Conservation (phyloP, 768 basidiomycete genomes). For the Mycena rosella region DNA sequence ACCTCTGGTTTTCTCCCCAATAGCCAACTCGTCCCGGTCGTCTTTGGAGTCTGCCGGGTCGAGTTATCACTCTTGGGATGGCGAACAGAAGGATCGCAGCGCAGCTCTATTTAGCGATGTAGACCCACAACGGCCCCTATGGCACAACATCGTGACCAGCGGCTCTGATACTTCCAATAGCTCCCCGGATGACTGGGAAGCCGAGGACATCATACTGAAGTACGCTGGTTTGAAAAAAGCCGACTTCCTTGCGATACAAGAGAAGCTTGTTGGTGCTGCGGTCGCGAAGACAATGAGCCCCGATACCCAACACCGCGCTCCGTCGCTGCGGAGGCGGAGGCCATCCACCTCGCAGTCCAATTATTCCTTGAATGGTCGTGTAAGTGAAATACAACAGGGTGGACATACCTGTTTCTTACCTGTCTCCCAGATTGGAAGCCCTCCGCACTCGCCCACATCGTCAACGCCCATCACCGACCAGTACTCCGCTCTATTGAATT, state of each 20-base stretch:
- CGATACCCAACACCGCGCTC: constrained; percentile 71
- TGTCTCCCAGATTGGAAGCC: constrained; percentile 66
- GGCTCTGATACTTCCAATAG: constrained; percentile 63
- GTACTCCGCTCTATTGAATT: constrained; percentile 72
- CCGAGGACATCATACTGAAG: constrained; percentile 75
- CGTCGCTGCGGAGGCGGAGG: constrained; percentile 79
- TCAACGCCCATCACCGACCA: constrained; percentile 58
- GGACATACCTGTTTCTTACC: constrained; percentile 33
- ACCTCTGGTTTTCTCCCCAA: constrained; percentile 75
- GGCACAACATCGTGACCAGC: constrained; percentile 71
- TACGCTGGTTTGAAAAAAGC: constrained; percentile 76
- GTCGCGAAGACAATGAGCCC: constrained; percentile 67
- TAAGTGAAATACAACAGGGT: constrained; percentile 43
- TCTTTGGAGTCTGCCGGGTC: constrained; percentile 87
- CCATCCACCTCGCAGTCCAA: constrained; percentile 89
- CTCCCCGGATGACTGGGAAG: constrained; percentile 67
- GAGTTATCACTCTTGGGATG: constrained; percentile 88
- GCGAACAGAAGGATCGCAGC: constrained; percentile 65
- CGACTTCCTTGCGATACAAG: constrained; percentile 81
- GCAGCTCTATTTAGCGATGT: constrained; percentile 67
- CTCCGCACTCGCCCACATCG: constrained; percentile 58
- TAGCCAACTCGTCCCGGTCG: constrained; percentile 81
- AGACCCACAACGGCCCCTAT: constrained; percentile 64
- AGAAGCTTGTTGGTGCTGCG: constrained; percentile 77
- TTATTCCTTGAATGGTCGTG: constrained; percentile 71